A percentile compares a stretch with the other conserved stretches of the same genome.
Evolutionary conservation across 495 filamentous ascomycete species (phyloP).

Genomic region (Penicillium roqueforti): DNA sequence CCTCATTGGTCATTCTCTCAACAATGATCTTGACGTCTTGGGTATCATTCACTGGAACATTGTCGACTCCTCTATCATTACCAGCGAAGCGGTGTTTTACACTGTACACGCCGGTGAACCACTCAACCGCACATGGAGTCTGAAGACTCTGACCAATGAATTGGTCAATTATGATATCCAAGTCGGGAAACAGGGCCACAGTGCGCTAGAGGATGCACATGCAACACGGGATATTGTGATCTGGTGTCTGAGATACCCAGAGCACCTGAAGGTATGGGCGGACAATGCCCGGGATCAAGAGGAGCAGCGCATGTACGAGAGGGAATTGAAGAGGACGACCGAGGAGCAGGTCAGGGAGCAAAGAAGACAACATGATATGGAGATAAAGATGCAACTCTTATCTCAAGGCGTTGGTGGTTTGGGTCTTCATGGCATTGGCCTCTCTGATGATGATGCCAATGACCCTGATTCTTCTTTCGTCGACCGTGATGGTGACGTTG

Average conservation of each 20-base stretch:
- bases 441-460: neutral
- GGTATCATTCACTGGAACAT: conserved; percentile 39
- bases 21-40: conserved; percentile 41
- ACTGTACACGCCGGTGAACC: neutral
- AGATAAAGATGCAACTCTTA: neutral
- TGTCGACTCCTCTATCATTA: conserved; percentile 37
- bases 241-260: conserved; percentile 31
- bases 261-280: conserved; percentile 21
- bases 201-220: conserved; percentile 38
- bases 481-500: neutral
- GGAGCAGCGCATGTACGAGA: conserved; percentile 2
- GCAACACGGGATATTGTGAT: conserved; percentile 39
- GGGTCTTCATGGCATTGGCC: neutral
- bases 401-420: neutral
- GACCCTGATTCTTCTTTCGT: neutral
- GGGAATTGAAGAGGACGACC: conserved; percentile 11
- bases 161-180: conserved; percentile 34
- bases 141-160: conserved; percentile 30
- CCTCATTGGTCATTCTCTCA: conserved; percentile 43
- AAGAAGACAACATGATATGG: neutral
- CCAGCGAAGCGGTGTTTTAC: conserved; percentile 22
- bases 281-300: conserved; percentile 10
- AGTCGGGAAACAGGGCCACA: conserved; percentile 28
- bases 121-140: conserved; percentile 18
- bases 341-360: conserved; percentile 6